Percentiles rank a stretch among this genome's conserved stretches.
phyloP scores from a whole-genome alignment of 2,329 filamentous ascomycete species.

The Plenodomus biglobosus region DNA sequence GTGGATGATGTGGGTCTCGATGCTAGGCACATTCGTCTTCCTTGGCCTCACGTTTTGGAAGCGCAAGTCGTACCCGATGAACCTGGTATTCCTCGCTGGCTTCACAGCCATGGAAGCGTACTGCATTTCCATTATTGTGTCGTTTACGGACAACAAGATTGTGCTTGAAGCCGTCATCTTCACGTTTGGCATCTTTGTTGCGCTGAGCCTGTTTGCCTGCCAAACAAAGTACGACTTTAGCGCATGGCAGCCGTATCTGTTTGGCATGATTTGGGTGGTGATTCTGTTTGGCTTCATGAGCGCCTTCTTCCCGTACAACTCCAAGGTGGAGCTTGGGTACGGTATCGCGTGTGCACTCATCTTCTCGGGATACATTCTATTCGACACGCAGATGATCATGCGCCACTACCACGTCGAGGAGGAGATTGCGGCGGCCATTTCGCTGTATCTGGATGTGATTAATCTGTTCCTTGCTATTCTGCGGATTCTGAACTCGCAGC shows the following conservation, averaged over 20 bases:
- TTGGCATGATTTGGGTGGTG: slow-evolving; percentile 84
- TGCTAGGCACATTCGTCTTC: slow-evolving; percentile 50
- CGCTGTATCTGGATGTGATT: slow-evolving; percentile 92
- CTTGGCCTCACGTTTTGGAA: slow-evolving; percentile 46
- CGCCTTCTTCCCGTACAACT: slow-evolving; percentile 82
- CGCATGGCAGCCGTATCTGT: slow-evolving; percentile 93
- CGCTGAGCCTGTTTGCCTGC: slow-evolving; percentile 79
- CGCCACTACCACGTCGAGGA: slow-evolving; percentile 96
- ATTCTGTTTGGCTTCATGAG: slow-evolving; percentile 92
- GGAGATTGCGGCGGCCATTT: slow-evolving; percentile 94
- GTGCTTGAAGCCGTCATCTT: slow-evolving; percentile 89
- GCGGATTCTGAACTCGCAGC: slow-evolving; percentile 93
- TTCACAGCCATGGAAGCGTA: slow-evolving; percentile 96
- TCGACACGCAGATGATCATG: slow-evolving; percentile 95
- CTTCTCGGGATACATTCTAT: slow-evolving; percentile 92
- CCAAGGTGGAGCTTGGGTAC: slow-evolving; percentile 81
- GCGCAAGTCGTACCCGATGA: slow-evolving; percentile 77
- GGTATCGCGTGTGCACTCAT: slow-evolving; percentile 79
- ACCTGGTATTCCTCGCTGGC: slow-evolving; percentile 84
- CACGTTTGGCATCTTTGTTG: slow-evolving; percentile 69
- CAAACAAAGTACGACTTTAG: slow-evolving; percentile 99
- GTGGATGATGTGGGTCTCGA: slow-evolving; percentile 83
- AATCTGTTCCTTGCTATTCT: slow-evolving; percentile 97
- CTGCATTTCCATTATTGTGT: slow-evolving; percentile 87
- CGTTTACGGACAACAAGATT: slow-evolving; percentile 80